Evolutionary conservation across 1,139 yeast species (phyloP), one percentile per base, ranked within the genome.

Genomic region (Schwanniomyces etchellsii): DNA sequence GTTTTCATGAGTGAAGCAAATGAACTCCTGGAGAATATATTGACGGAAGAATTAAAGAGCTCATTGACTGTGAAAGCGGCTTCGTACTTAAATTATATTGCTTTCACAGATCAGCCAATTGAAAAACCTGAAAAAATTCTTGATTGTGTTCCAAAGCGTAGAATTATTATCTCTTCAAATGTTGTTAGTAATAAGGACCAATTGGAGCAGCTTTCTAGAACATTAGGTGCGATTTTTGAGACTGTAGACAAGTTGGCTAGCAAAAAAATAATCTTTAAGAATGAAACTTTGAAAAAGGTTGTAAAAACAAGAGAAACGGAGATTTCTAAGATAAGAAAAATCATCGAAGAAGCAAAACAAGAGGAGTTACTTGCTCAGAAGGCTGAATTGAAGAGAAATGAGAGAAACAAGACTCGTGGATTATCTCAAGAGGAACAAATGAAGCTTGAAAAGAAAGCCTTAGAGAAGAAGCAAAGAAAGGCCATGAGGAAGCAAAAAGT

Each of bases 1-100:
- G 95, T 88, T 14, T 85, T 77, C 60, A 89, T 91, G 98, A 70
- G 85, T 46, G 98, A 91, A 64, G 77, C 77, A 35, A 72, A 77
- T 38, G 97, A 89, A 53, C 68, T 85, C 57, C 86, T 81, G 45
- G 86, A 79, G 5, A 64, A 74, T 41, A 60, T 82, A 35, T 67
- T 71, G 41, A 67, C 76, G 30, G 47, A 47, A 5, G 68, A 67
- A 37, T 67, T 76, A 35, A 73, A 68, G 35, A 58, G 77, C 27
- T 56, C 66, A 23, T 71, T 70, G 34, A 64, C 74, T 20, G 53
- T 83, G 39, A 65, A 67, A 35, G 61, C 81, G 34, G 74, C 76
- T 27, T 54, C 67, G 6, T 48, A 35, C 29, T 60, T 74, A 32
- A 76, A 77, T 48, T 81, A 55, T 48, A 54, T 91, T 43, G 81